Evolutionary conservation across 2,329 filamentous ascomycete genomes (phyloP), one percentile per base, ranked within the genome.

Genomic region (Alternaria angustiovoidea): DNA sequence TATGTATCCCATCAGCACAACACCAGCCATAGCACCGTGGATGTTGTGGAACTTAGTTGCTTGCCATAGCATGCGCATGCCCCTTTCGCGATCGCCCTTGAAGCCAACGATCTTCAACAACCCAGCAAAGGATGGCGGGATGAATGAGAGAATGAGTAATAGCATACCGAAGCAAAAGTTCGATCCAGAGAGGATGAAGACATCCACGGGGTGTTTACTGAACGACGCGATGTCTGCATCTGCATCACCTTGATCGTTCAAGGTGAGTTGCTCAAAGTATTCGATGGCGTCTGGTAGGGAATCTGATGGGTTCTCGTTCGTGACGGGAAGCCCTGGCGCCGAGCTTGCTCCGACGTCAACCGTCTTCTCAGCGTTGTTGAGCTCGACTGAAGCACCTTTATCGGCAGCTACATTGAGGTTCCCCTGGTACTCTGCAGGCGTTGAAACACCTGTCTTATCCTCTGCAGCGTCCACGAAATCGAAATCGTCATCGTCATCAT

Each of bases 81-180:
- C 95, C 39, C 90, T 86, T 63, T 92, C 88, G 43, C 94, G 89
- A 75, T 98, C 94, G 32, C 95, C 95, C 62, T 88, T 89, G 80
- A 98, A 98, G 1, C 95, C 95, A 30, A 97, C 91, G 42, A 98
- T 90, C 60, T 90, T 92, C 4, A 98, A 84, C 1, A 99, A 86
- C 57, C 88, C 91, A n/a, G 88, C 90, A 77, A 98, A 97, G 0
- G 94, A 88, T 0, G 95, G 95, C 0, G 95, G 96, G 0, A 98
- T 89, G 81, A 98, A 91, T 12, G 93, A 96, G n/a, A 98, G 89
- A 54, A 98, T 84, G 1, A 98, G 84, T 14, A 96, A 85, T 1
- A 98, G 81, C 32, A 96, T 86, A 3, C 95, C 95, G 71, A 94
- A 97, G 78, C 93, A 97, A 78, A 97, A 90, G 74, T 91, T 95